These are phyloP conservation scores for Papiliotrema laurentii DNA, from an alignment of 1,284 basidiomycete genomes.

Conservation along the genomic window DNA sequence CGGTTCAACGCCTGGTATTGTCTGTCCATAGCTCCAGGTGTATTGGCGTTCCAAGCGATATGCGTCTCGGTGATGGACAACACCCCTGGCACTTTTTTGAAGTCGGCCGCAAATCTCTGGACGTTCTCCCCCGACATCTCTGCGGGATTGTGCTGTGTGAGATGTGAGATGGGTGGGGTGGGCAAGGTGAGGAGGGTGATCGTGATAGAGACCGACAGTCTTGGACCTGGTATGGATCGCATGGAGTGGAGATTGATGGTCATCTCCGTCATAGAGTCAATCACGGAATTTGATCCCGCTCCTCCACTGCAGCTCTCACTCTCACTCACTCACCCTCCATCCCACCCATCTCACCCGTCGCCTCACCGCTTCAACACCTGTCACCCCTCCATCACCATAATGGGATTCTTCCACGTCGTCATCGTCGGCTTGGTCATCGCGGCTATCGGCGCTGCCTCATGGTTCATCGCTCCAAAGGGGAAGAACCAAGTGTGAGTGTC, in stretches of 20 bases:
- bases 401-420: conserved; percentile 40
- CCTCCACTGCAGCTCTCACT: no score
- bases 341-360: not conserved
- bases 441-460: conserved; percentile 62
- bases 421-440: conserved; percentile 36
- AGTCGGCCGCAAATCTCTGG: conserved; percentile 31
- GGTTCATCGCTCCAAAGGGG: conserved; percentile 73
- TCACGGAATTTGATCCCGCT: not conserved
- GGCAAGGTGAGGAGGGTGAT: no score
- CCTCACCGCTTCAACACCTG: not conserved
- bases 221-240: no score
- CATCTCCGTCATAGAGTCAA: not conserved
- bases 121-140: conserved; percentile 2
- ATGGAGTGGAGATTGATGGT: no score
- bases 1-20: conserved; percentile 42
- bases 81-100: conserved; percentile 44
- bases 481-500: conserved; percentile 80
- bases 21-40: conserved; percentile 35
- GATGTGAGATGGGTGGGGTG: no score
- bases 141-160: not conserved
- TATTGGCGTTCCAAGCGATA: conserved; percentile 40
- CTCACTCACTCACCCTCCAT: not conserved
- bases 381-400: conserved; percentile 4
- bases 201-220: no score
- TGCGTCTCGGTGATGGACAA: conserved; percentile 38